Evolutionary conservation across 1,284 basidiomycete genomes (phyloP).

Genomic region (Ustilago sp.): DNA sequence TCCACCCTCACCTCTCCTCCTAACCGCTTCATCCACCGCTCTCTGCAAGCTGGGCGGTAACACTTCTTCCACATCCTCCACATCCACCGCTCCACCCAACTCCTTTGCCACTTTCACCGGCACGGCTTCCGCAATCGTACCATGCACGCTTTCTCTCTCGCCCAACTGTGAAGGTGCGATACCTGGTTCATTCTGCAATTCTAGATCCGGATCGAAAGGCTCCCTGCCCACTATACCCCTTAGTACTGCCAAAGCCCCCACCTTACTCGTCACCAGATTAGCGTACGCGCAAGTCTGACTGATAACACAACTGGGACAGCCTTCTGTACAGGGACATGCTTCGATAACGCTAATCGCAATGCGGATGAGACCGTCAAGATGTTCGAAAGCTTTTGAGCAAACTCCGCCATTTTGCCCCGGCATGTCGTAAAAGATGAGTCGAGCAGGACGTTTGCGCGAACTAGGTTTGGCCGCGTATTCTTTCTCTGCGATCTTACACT

Average conservation of each 20-base stretch:
- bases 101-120: slow-evolving; percentile 46
- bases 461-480: slow-evolving; percentile 78
- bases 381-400: slow-evolving; percentile 84
- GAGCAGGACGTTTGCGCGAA: slow-evolving; percentile 80
- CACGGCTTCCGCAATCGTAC: slow-evolving; percentile 48
- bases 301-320: slow-evolving; percentile 79
- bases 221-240: slow-evolving; percentile 63
- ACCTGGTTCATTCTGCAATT: slow-evolving; percentile 57
- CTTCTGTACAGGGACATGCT: slow-evolving; percentile 78
- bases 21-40: slow-evolving; percentile 29
- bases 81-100: slow-evolving; percentile 30
- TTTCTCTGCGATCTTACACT: slow-evolving; percentile 83
- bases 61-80: slow-evolving; percentile 50
- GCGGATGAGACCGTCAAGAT: slow-evolving; percentile 77
- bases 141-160: slow-evolving; percentile 32
- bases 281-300: slow-evolving; percentile 55
- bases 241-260: slow-evolving; percentile 64
- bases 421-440: slow-evolving; percentile 85
- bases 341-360: slow-evolving; percentile 78
- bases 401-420: slow-evolving; percentile 79
- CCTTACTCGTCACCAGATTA: slow-evolving; percentile 64
- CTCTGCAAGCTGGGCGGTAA: slow-evolving; percentile 47
- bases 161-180: slow-evolving; percentile 37
- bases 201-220: slow-evolving; percentile 57
- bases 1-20: slow-evolving; percentile 12